Conservation (phyloP, 345 rosid species). For the Laguncularia racemosa region DNA sequence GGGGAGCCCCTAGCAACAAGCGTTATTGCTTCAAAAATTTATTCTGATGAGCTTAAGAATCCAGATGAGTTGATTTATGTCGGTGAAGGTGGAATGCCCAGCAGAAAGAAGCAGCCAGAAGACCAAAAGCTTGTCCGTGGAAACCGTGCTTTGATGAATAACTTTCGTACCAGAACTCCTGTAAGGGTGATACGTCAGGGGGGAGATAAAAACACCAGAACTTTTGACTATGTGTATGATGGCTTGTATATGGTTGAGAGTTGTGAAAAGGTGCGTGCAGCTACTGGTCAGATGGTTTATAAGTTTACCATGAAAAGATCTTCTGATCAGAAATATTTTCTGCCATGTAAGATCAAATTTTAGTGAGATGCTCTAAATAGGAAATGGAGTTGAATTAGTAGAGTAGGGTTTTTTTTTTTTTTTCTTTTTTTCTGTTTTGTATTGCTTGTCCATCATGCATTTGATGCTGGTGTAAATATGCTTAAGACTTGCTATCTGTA, state of each 20-base stretch:
- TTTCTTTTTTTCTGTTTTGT: too few relatives aligned
- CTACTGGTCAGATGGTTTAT: conserved; percentile 2
- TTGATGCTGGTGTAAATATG: too few relatives aligned
- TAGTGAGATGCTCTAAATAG: too few relatives aligned
- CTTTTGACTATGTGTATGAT: conserved; percentile 10
- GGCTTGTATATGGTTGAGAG: conserved; percentile 15
- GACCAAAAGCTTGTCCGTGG: conserved; percentile 22
- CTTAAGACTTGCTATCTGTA: too few relatives aligned
- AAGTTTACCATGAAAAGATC: conserved; percentile 9
- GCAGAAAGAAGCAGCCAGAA: background rate
- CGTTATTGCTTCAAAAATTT: conserved; percentile 12
- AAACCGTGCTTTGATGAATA: conserved; percentile 16
- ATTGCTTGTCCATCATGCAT: too few relatives aligned
- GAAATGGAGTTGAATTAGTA: too few relatives aligned
- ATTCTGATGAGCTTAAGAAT: conserved; percentile 1
- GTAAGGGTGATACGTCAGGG: conserved; percentile 16
- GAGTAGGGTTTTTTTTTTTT: too few relatives aligned
- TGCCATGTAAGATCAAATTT: too few relatives aligned
- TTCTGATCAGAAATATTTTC: background rate
- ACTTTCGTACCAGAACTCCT: conserved; percentile 1
- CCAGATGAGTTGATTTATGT: conserved; percentile 14
- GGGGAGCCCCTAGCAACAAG: conserved; percentile 7
- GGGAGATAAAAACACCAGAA: background rate
- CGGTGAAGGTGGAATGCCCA: conserved; percentile 16
- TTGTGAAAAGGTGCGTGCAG: background rate